Percentiles rank a stretch among this genome's conserved stretches.
These are phyloP conservation scores for Rhizopogon roseolus DNA, from an alignment of 768 basidiomycete genomes.

Conservation along the genomic window DNA sequence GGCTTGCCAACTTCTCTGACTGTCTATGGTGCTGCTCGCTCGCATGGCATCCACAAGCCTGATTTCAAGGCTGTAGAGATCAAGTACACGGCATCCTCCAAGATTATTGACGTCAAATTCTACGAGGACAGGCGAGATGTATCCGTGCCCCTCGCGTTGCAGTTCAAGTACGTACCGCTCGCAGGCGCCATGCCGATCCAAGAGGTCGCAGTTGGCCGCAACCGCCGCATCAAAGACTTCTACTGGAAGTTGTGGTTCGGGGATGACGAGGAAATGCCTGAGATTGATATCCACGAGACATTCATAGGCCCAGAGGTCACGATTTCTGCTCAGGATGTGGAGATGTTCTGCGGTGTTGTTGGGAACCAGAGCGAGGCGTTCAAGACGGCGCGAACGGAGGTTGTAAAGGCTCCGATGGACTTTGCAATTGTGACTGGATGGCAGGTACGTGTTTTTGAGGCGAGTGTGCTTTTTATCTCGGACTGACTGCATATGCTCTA, in stretches of 20 bases:
- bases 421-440: constrained; percentile 98
- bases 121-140: constrained; percentile 77
- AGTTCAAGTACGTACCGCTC: constrained; percentile 83
- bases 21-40: constrained; percentile 76
- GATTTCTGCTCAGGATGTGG: constrained; percentile 71
- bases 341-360: constrained; percentile 88
- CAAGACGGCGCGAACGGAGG: constrained; percentile 65
- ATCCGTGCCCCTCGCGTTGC: constrained; percentile 75
- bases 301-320: constrained; percentile 86
- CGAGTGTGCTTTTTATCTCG: not conserved
- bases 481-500: constrained; percentile 26
- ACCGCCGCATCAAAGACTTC: constrained; percentile 90
- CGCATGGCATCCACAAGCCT: constrained; percentile 64
- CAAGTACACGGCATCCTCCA: constrained; percentile 45
- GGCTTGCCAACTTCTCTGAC: constrained; percentile 52
- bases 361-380: constrained; percentile 92
- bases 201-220: constrained; percentile 79
- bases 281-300: constrained; percentile 74
- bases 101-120: constrained; percentile 65
- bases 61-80: constrained; percentile 84
- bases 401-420: constrained; percentile 91
- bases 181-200: constrained; percentile 91
- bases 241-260: constrained; percentile 99
- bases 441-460: constrained; percentile 60
- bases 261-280: constrained; percentile 69